Percentiles rank a stretch among this genome's conserved stretches.
Evolutionary conservation across 2,329 filamentous ascomycete species (phyloP).

Genomic region (Penicillium sp.): DNA sequence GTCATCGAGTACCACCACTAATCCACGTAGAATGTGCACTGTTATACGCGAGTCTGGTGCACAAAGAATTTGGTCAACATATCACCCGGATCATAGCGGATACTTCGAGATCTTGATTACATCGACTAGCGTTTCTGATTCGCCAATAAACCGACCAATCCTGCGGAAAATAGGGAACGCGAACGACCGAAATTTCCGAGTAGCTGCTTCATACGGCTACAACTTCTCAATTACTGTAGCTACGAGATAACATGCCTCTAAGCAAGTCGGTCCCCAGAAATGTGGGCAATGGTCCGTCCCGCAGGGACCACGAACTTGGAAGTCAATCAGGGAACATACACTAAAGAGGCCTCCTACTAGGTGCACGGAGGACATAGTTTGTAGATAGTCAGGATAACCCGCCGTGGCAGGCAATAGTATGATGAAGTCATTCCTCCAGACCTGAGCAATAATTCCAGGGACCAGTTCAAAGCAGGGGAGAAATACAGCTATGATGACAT

Average conservation of each 20-base stretch:
- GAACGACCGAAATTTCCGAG: background rate
- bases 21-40: background rate
- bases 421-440: background rate
- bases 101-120: too few relatives aligned
- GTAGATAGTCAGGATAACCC: background rate
- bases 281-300: slow-evolving; percentile 7
- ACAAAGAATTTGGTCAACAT: background rate
- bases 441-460: background rate
- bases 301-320: background rate
- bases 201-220: background rate
- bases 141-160: background rate
- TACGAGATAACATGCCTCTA: background rate
- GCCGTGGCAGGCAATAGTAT: background rate
- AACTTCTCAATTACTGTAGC: background rate
- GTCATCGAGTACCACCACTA: background rate
- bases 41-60: background rate
- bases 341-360: background rate
- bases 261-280: background rate
- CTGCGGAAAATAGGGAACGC: background rate
- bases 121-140: background rate
- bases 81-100: background rate
- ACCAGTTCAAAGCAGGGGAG: background rate
- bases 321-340: background rate
- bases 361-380: background rate
- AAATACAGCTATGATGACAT: slow-evolving; percentile 14